Base-by-base conservation (phyloP, 169 alveolate species). In the Prorocentrum cordatum region DNA sequence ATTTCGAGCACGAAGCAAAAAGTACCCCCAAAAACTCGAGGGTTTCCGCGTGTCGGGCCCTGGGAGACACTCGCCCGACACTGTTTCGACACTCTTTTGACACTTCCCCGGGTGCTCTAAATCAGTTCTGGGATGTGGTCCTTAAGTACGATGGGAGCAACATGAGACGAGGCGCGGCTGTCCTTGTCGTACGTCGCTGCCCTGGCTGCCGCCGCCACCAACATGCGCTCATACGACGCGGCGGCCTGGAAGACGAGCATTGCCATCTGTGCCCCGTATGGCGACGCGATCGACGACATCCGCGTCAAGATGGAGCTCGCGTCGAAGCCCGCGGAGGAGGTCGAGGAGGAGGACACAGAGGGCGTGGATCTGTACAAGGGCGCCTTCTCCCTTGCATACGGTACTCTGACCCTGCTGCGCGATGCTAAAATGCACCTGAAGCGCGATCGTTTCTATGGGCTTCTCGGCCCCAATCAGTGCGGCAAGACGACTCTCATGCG, bases 321-420 rank as follows among this genome's bases (percentile, higher is more conserved):
- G 1, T 83, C 82, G 26, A 84, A 84, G 84, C 72, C 83, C 42
- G 68, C 47, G 92, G 92, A 84, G 75, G 84, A 64, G 35, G 84
- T 79, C 29, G 89, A 79, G 66, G 89, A 79, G 77, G 89, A 75
- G 59, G 88, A 73, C 72, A 68, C 80, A 42, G 92, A 86, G 90
- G 90, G 79, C 58, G 84, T 64, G 39, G 92, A 88, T 62, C 90
- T 88, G 33, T 88, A 80, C 86, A 88, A 88, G 85, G 87, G 92
- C 1, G 73, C 82, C 45, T 88, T 88, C 92, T 88, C 92, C 47
- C 70, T 88, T 54, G 92, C 92, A 42, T 88, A 88, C 83, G 92
- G 92, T 35, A 80, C 92, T 31, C 47, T 88, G 70, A 88, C 92
- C n/a, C 58, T 88, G 45, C 84, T 88, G 58, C 91, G 87, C 29